Conservation (phyloP, 2,329 filamentous ascomycete genomes). For the Drechslera avenae region DNA sequence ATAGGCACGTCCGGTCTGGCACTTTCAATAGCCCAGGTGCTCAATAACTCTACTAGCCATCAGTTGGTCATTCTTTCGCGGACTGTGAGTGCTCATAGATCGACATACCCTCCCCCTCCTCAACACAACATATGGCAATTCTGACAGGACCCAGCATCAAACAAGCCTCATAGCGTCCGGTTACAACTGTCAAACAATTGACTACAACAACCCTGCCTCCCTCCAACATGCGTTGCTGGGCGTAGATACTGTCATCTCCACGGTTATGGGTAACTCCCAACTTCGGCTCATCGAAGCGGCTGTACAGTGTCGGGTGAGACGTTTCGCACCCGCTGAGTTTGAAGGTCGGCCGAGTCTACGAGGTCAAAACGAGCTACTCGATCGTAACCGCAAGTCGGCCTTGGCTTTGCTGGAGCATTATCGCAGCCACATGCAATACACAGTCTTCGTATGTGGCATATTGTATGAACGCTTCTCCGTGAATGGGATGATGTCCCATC, state of each 20-base stretch:
- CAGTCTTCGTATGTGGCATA: conserved; percentile 73
- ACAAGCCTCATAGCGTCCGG: conserved; percentile 60
- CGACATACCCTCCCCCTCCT: neutral
- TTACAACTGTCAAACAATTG: conserved; percentile 71
- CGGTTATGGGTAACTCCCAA: conserved; percentile 69
- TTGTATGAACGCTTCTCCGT: conserved; percentile 78
- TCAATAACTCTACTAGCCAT: conserved; percentile 67
- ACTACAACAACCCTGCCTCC: conserved; percentile 65
- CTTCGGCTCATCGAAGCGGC: conserved; percentile 75
- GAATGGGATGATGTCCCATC: conserved; percentile 64
- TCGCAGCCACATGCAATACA: conserved; percentile 65
- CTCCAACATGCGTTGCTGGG: conserved; percentile 71
- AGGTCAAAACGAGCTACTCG: conserved; percentile 62
- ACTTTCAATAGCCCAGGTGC: conserved; percentile 61
- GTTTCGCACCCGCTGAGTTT: conserved; percentile 78
- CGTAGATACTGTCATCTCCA: conserved; percentile 76
- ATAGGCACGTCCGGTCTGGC: conserved; percentile 64
- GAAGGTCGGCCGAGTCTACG: conserved; percentile 67
- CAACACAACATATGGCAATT: neutral
- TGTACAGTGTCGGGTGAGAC: conserved; percentile 65
- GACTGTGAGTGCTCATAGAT: conserved; percentile 53
- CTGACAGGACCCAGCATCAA: conserved; percentile 54
- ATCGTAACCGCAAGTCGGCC: conserved; percentile 64
- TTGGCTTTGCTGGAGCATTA: conserved; percentile 63
- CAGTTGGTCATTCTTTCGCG: conserved; percentile 73